These are phyloP conservation scores for Paramyrothecium sp. DNA, from an alignment of 2,329 filamentous ascomycete genomes.

Conservation along the genomic window DNA sequence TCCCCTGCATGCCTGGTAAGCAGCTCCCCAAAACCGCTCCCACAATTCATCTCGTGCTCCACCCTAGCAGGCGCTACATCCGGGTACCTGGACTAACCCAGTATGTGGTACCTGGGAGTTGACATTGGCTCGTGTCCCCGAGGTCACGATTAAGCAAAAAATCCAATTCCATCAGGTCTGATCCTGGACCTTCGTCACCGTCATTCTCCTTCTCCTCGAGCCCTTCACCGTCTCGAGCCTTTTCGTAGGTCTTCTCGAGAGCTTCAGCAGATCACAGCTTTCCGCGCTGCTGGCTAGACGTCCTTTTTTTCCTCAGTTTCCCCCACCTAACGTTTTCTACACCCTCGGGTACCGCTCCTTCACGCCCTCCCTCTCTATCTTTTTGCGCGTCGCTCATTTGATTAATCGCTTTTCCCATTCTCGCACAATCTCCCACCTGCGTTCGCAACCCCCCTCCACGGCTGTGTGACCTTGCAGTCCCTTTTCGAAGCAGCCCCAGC, in stretches of 20 bases:
- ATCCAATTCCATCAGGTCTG: neutral
- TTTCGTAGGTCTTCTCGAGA: neutral
- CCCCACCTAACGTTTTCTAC: neutral
- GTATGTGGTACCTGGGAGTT: neutral
- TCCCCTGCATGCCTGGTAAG: neutral
- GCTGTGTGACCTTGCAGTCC: too few species aligned
- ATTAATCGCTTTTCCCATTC: neutral
- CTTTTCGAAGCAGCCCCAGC: too few species aligned
- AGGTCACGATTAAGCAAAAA: neutral
- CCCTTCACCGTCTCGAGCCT: neutral
- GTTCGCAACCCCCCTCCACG: too few species aligned
- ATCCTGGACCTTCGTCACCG: neutral
- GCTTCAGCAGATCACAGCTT: slow-evolving; percentile 2
- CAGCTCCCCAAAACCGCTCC: neutral
- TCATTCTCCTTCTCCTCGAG: neutral
- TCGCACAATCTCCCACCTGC: neutral
- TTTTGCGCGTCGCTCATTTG: neutral
- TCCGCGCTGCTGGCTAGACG: slow-evolving; percentile 1
- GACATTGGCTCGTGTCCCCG: neutral
- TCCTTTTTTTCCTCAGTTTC: neutral
- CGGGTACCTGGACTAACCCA: neutral
- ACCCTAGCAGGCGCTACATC: neutral
- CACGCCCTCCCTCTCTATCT: neutral
- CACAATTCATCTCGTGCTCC: neutral
- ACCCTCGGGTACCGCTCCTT: neutral